Conservation (phyloP, 2,329 filamentous ascomycete genomes). For the Pseudogymnoascus sp. region DNA sequence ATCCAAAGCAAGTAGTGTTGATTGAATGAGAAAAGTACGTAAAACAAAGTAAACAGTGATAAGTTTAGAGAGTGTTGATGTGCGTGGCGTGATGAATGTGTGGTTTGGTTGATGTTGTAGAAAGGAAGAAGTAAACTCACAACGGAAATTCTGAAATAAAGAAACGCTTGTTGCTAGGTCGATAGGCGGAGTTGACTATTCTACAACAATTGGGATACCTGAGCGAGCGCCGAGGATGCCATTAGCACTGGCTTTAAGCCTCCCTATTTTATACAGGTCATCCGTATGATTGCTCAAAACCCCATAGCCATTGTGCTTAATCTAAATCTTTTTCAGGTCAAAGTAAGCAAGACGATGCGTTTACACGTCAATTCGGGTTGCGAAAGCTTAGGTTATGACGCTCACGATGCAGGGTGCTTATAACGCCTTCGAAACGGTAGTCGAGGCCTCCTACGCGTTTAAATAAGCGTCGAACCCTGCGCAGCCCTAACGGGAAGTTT, state of each 20-base stretch:
- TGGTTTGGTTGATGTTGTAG: neutral
- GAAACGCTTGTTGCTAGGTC: neutral
- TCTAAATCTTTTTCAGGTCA: neutral
- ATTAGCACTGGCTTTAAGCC: neutral
- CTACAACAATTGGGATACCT: neutral
- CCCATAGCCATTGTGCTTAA: neutral
- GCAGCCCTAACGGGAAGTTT: neutral
- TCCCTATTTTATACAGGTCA: neutral
- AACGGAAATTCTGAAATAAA: neutral
- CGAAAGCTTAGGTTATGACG: neutral
- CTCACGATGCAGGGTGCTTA: neutral
- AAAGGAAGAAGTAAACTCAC: neutral
- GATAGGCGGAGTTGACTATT: neutral
- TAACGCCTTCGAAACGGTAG: neutral
- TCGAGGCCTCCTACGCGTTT: neutral
- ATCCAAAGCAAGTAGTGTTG: neutral
- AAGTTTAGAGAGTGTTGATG: neutral
- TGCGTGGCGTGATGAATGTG: neutral
- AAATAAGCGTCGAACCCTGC: slow-evolving; percentile 3
- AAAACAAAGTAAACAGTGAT: neutral
- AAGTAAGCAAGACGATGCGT: neutral
- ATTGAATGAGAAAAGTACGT: neutral
- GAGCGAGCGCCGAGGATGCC: neutral
- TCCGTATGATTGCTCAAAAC: neutral
- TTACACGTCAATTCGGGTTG: neutral